Evolutionary conservation across 768 basidiomycete genomes (phyloP).

Genomic region (Termitomyces sp.): DNA sequence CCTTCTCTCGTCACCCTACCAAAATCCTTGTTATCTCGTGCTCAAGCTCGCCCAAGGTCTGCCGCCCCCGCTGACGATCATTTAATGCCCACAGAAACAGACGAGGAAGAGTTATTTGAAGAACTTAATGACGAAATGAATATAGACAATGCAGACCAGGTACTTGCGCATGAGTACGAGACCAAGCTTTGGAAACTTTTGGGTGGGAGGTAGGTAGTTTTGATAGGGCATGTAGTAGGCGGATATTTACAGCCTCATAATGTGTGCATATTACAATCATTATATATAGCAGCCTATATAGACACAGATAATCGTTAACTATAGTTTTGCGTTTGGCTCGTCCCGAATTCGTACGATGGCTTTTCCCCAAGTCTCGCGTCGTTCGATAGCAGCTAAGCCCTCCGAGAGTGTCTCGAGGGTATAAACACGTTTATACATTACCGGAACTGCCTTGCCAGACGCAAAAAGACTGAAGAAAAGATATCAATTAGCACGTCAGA

Average conservation of each 20-base stretch:
- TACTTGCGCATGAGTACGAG: constrained; percentile 35
- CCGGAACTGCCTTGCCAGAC: constrained; percentile 62
- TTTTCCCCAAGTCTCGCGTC: constrained; percentile 92
- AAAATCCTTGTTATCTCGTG: constrained; percentile 7
- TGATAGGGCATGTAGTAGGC: neutral
- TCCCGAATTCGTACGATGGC: constrained; percentile 61
- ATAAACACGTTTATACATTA: constrained; percentile 69
- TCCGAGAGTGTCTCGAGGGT: constrained; percentile 63
- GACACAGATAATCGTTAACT: neutral
- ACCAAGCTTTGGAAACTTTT: constrained; percentile 36
- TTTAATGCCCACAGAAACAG: constrained; percentile 24
- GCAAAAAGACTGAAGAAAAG: constrained; percentile 54
- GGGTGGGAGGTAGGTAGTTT: constrained; percentile 4
- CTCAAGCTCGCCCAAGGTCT: neutral
- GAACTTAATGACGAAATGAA: constrained; percentile 45
- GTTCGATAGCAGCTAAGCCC: constrained; percentile 75
- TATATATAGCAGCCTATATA: constrained; percentile 1
- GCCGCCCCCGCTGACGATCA: constrained; percentile 5
- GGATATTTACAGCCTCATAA: constrained; percentile 1
- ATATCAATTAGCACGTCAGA: constrained; percentile 1
- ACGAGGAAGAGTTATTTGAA: constrained; percentile 22
- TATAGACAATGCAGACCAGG: constrained; percentile 37
- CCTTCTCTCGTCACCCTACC: constrained; percentile 23
- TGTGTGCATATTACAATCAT: constrained; percentile 3
- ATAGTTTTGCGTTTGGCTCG: constrained; percentile 19